These are phyloP conservation scores for Striga asiatica DNA, from an alignment of 257 asterid genomes.

Conservation along the genomic window DNA sequence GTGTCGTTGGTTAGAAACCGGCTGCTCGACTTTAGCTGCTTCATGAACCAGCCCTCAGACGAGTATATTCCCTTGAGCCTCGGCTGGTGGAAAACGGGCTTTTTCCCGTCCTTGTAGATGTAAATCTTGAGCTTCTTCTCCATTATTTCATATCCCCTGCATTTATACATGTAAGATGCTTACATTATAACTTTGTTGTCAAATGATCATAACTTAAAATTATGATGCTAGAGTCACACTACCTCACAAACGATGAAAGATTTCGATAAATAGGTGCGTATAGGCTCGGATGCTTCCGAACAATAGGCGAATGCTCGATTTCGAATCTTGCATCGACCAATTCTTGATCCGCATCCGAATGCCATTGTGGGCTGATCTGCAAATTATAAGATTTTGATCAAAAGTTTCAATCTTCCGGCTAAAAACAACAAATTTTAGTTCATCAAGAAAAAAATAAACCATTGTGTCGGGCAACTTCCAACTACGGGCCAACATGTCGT, in stretches of 20 bases:
- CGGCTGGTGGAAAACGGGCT: constrained; percentile 32
- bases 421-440: neutral
- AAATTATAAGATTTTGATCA: neutral
- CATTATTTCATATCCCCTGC: constrained; percentile 39
- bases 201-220: too few species aligned
- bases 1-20: constrained; percentile 24
- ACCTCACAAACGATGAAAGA: constrained; percentile 46
- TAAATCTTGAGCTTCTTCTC: constrained; percentile 34
- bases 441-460: constrained; percentile 22
- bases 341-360: constrained; percentile 42
- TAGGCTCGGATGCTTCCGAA: constrained; percentile 18
- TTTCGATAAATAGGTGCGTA: constrained; percentile 56
- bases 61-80: constrained; percentile 34
- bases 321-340: constrained; percentile 31
- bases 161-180: neutral
- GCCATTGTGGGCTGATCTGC: constrained; percentile 49
- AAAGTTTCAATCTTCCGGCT: neutral
- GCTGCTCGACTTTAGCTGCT: constrained; percentile 20
- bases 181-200: too few species aligned
- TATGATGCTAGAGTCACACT: too few species aligned
- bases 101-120: constrained; percentile 24
- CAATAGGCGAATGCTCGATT: constrained; percentile 30
- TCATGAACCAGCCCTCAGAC: constrained; percentile 52
- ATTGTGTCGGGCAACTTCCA: constrained; percentile 27
- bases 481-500: constrained; percentile 31